A percentile compares a stretch with the other conserved stretches of the same genome.
Evolutionary conservation across 768 basidiomycete species (phyloP).

Genomic region (Hortiboletus campestris): DNA sequence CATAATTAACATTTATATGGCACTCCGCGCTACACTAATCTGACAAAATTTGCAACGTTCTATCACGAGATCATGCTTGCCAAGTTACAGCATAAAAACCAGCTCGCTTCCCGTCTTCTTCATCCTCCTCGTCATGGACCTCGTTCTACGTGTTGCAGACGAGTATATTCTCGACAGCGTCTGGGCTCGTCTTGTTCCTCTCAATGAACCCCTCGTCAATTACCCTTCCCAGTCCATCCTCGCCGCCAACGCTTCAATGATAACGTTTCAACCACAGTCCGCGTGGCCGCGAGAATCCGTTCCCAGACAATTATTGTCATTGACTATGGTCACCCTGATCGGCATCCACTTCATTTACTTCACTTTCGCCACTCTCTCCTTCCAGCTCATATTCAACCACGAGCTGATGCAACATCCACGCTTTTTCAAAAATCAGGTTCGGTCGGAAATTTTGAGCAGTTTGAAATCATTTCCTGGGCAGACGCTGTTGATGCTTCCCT

Average conservation of each 20-base stretch:
- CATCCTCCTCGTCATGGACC: constrained; percentile 59
- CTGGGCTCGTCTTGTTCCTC: constrained; percentile 76
- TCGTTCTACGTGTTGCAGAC: constrained; percentile 66
- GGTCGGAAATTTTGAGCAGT: constrained; percentile 74
- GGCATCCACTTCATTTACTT: constrained; percentile 90
- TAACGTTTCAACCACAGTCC: constrained; percentile 44
- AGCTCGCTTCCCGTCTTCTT: neutral
- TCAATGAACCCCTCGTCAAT: constrained; percentile 42
- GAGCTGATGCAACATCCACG: constrained; percentile 94
- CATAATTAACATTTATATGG: no score
- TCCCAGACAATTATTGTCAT: constrained; percentile 72
- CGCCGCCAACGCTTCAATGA: constrained; percentile 38
- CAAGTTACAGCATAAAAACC: constrained; percentile 30
- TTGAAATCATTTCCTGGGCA: constrained; percentile 80
- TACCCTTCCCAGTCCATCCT: constrained; percentile 15
- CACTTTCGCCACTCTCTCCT: constrained; percentile 81
- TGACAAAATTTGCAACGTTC: no score
- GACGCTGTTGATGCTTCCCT: constrained; percentile 83
- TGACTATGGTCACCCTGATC: constrained; percentile 67
- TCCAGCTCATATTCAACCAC: constrained; percentile 86
- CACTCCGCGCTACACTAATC: no score
- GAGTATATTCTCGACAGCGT: constrained; percentile 70
- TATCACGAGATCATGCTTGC: neutral
- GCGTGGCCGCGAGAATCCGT: constrained; percentile 87
- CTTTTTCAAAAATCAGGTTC: constrained; percentile 87